These are phyloP conservation scores for Lachancea nothofagi DNA, from an alignment of 805 yeast genomes.

Conservation along the genomic window DNA sequence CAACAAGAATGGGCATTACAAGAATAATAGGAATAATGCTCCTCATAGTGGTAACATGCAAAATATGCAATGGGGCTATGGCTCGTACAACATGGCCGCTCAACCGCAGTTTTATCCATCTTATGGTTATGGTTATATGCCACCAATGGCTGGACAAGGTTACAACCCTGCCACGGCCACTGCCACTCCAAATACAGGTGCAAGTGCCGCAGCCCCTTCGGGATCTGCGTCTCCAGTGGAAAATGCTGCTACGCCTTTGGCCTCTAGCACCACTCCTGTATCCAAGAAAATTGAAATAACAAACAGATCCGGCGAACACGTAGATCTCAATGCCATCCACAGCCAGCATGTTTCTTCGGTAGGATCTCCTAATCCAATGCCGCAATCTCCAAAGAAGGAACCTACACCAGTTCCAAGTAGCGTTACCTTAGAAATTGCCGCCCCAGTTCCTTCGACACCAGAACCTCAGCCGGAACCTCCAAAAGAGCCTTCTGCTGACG, in stretches of 20 bases:
- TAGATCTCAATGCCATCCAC: constrained; percentile 27
- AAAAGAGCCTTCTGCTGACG: constrained; percentile 14
- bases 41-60: constrained; percentile 6
- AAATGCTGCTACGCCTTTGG: constrained; percentile 4
- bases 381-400: constrained; percentile 6
- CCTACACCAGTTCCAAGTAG: constrained; percentile 3
- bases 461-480: constrained; percentile 7
- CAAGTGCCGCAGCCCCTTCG: constrained; percentile 3
- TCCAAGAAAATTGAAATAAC: constrained; percentile 30
- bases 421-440: constrained; percentile 1
- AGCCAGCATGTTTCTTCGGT: constrained; percentile 13
- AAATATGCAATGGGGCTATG: constrained; percentile 27
- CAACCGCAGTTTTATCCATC: constrained; percentile 10
- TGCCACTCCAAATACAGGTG: no score
- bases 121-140: constrained; percentile 10
- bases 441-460: constrained; percentile 6
- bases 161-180: constrained; percentile 5
- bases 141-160: constrained; percentile 10
- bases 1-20: constrained; percentile 3
- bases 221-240: constrained; percentile 8
- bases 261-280: constrained; percentile 13
- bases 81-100: constrained; percentile 22
- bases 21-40: constrained; percentile 4
- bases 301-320: constrained; percentile 31
- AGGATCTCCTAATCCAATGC: not conserved